These are phyloP conservation scores for Hirsutella rhossiliensis DNA, from an alignment of 2,329 filamentous ascomycete species.

Conservation along the genomic window DNA sequence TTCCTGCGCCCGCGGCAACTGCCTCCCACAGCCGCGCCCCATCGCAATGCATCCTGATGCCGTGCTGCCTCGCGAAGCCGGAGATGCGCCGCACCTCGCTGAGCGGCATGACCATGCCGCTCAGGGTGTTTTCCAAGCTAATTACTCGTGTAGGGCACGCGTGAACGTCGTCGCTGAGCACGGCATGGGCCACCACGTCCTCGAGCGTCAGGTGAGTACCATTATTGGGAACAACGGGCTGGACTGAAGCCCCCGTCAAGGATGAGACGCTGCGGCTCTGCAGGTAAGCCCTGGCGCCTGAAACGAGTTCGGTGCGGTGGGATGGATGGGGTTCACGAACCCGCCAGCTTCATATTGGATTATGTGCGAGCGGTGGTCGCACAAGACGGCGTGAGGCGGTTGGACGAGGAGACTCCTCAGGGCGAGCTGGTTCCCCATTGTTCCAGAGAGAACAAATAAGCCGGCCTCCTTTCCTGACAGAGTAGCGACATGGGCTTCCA, in stretches of 20 bases:
- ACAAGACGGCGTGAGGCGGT: constrained; percentile 70
- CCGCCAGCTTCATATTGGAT: constrained; percentile 54
- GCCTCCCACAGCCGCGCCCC: constrained; percentile 77
- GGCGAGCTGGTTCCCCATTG: constrained; percentile 87
- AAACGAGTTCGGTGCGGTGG: too few species aligned
- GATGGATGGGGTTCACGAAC: constrained; percentile 17
- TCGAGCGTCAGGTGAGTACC: constrained; percentile 63
- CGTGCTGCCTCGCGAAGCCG: constrained; percentile 51
- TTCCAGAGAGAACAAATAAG: constrained; percentile 76
- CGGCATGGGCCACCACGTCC: constrained; percentile 56
- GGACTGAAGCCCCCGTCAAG: constrained; percentile 59
- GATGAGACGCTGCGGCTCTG: constrained; percentile 46
- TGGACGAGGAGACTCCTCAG: constrained; percentile 66
- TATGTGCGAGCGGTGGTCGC: constrained; percentile 70
- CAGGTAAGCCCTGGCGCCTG: background rate
- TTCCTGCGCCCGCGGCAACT: constrained; percentile 55
- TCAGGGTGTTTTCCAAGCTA: constrained; percentile 75
- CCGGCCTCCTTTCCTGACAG: constrained; percentile 66
- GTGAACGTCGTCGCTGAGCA: constrained; percentile 61
- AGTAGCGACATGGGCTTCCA: constrained; percentile 63
- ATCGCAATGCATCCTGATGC: constrained; percentile 63
- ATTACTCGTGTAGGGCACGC: constrained; percentile 71
- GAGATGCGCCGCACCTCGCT: constrained; percentile 57
- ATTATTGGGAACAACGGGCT: constrained; percentile 56
- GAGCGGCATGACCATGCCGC: constrained; percentile 68